Percentiles rank a stretch among this genome's conserved stretches.
Conservation (phyloP, 768 basidiomycete species). For the Psilocybe cyanescens region DNA sequence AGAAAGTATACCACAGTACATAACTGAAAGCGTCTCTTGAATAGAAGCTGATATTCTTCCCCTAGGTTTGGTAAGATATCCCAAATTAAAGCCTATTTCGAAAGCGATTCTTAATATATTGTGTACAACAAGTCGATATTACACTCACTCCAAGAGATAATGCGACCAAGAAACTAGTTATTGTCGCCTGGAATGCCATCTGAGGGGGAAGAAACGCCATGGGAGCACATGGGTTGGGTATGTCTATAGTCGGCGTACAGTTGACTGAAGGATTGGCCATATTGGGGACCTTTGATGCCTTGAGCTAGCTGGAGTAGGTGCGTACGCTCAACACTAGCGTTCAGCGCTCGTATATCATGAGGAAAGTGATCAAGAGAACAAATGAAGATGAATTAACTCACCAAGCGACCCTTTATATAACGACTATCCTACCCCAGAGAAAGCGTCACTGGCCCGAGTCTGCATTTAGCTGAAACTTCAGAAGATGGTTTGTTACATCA, state of each 20-base stretch:
- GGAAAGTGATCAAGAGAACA: too few species aligned
- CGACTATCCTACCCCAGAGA: too few species aligned
- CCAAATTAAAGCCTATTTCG: conserved; percentile 3
- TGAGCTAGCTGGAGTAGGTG: background rate
- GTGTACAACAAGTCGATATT: too few species aligned
- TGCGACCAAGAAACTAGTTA: conserved; percentile 1
- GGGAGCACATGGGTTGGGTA: conserved; percentile 1
- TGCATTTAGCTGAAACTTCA: too few species aligned
- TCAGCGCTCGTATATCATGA: background rate
- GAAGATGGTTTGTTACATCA: too few species aligned
- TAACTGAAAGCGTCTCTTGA: background rate
- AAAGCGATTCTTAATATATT: too few species aligned
- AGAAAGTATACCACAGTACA: conserved; percentile 1
- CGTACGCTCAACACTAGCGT: background rate
- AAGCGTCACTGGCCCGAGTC: too few species aligned
- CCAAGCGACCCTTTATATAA: too few species aligned
- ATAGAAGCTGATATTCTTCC: background rate
- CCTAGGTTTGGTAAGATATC: background rate
- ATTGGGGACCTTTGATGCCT: background rate
- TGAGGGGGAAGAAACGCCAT: conserved; percentile 6
- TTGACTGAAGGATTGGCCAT: background rate
- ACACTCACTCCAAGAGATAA: conserved; percentile 1
- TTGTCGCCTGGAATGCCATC: background rate
- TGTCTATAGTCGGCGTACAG: background rate
- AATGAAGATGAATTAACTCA: background rate